Base-by-base conservation (phyloP, 2,329 filamentous ascomycete species). In the Talaromyces albobiverticillius region DNA sequence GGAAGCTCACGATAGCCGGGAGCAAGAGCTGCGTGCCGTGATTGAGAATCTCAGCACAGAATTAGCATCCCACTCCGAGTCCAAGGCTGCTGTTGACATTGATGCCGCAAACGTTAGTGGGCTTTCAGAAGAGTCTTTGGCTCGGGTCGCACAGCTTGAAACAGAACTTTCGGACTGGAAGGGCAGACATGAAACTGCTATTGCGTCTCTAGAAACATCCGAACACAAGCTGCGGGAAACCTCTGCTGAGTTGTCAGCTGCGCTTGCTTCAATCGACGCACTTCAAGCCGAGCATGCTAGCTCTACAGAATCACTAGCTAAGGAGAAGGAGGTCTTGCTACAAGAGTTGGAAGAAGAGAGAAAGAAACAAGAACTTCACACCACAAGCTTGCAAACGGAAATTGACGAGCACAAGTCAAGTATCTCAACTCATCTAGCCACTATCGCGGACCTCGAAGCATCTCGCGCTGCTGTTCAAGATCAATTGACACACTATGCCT, bases 351-450 rank as follows among this genome's bases (percentile, higher is more conserved):
- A 79, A 26, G 72, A 70, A 52, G 80, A 83, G 56, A 74, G 80
- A 32, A 70, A 71, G 38, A 79, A 81, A 65, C 84, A 89, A 57
- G 75, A 86, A 55, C 77, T 81, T 32, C 73, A 86, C 46, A 74
- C 89, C 31, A 74, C 78, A 32, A 78, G 77, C 42, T 73, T 96
- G 40, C 87, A 88, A 58, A 79, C 74, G 56, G 87, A 95, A 67
- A 86, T 96, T 51, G 85, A 92, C 49, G 85, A 90, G 66, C 91
- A 95, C 73, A 92, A 89, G 73, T 75, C 80, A 3, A 82, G 88
- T 34, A 86, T 95, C 62, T 80, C 82, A 59, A 80, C 77, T 60
- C 89, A 92, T 62, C 78, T 84, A 11, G 68, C 80, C 36, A 89
- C 86, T 62, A 85, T 96, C 26, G 79, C 84, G 3, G 82, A 88